A percentile compares a stretch with the other conserved stretches of the same genome.
phyloP scores from a whole-genome alignment of 331 rosid genomes.

The Pyrus hybrid region DNA sequence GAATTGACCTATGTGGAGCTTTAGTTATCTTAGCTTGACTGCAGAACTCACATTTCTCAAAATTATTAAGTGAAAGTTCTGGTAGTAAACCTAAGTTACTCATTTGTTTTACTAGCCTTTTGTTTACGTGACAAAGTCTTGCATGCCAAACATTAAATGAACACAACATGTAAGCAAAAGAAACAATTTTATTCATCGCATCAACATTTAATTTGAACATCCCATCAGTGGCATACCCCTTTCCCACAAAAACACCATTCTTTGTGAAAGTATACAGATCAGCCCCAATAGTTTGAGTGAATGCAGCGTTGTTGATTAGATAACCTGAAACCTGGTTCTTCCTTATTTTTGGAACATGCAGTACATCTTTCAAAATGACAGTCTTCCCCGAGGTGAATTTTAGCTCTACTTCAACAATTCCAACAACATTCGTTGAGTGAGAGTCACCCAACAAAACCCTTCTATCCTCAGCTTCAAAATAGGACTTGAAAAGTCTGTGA shows the following conservation, averaged over 20 bases:
- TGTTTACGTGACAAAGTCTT: no score
- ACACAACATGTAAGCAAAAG: background rate
- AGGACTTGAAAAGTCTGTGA: background rate
- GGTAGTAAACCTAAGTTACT: no score
- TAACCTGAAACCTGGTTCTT: slow-evolving; percentile 2
- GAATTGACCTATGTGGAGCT: no score
- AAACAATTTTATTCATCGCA: background rate
- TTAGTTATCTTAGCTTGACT: no score
- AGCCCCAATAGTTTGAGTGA: background rate
- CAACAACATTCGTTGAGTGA: background rate
- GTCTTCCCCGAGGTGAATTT: slow-evolving; percentile 6
- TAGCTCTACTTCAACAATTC: background rate
- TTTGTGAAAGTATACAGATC: no score
- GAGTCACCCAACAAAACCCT: background rate
- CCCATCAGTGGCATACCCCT: background rate
- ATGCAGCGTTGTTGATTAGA: background rate
- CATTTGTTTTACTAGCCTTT: no score
- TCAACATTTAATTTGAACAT: background rate
- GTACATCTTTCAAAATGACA: background rate
- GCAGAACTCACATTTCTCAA: no score
- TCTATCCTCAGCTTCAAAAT: background rate
- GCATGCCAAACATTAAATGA: background rate
- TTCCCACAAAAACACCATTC: background rate
- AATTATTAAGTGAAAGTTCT: no score
- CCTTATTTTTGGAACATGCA: background rate